Evolutionary conservation across 2,329 filamentous ascomycete species (phyloP).

Genomic region (Pseudopithomyces maydicus): DNA sequence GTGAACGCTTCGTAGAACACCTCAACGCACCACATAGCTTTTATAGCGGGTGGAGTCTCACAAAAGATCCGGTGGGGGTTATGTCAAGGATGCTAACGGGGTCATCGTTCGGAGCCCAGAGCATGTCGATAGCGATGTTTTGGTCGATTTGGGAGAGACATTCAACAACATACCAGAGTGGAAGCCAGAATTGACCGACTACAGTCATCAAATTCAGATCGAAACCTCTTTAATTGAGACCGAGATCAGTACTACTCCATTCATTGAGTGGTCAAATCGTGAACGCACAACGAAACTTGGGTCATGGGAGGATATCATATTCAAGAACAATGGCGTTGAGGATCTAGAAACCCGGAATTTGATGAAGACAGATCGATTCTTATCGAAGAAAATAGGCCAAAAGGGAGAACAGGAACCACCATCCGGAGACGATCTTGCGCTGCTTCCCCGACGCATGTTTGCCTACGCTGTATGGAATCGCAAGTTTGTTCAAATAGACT

Average conservation of each 20-base stretch:
- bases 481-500: slow-evolving; percentile 2
- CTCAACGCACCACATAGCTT: too few species aligned
- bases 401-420: not conserved
- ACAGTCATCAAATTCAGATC: too few species aligned
- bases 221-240: too few species aligned
- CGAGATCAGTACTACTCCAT: too few species aligned
- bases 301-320: too few species aligned
- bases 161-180: not conserved
- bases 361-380: not conserved
- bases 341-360: not conserved
- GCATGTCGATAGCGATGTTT: not conserved
- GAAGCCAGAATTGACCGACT: not conserved
- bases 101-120: not conserved
- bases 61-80: too few species aligned
- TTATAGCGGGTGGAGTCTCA: too few species aligned
- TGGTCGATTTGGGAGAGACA: not conserved
- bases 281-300: too few species aligned
- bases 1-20: too few species aligned
- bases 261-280: not conserved
- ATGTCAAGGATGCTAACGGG: too few species aligned
- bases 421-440: not conserved
- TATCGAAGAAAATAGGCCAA: not conserved
- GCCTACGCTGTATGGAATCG: slow-evolving; percentile 7
- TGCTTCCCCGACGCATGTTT: slow-evolving; percentile 4
- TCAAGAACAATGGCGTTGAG: too few species aligned